Evolutionary conservation across 2,329 filamentous ascomycete species (phyloP).

Genomic region (Stachybotrys chartarum): DNA sequence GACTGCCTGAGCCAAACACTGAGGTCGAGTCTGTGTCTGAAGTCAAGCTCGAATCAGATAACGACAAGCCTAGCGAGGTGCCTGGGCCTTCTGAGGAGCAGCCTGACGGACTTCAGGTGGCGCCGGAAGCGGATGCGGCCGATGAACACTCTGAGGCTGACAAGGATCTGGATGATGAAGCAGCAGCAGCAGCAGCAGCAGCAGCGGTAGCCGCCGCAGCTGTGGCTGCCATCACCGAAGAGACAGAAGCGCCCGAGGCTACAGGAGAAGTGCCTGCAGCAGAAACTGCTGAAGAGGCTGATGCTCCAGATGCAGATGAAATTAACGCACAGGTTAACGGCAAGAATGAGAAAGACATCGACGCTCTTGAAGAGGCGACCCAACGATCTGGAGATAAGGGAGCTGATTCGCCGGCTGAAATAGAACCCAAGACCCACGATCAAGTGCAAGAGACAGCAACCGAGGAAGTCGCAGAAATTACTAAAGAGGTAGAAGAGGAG

Average conservation of each 20-base stretch:
- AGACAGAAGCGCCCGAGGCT: neutral
- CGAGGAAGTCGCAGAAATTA: neutral
- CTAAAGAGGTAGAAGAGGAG: neutral
- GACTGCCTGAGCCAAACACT: neutral
- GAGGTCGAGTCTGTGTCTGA: neutral
- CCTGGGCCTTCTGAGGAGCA: too few relatives aligned
- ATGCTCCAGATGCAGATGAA: neutral
- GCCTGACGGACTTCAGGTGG: neutral
- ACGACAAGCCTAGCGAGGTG: too few relatives aligned
- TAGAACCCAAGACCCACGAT: neutral
- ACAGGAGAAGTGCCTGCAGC: neutral
- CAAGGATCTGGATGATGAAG: neutral
- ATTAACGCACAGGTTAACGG: neutral
- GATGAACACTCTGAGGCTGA: constrained; percentile 1
- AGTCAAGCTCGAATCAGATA: too few relatives aligned
- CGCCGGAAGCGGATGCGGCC: neutral
- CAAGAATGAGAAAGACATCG: neutral
- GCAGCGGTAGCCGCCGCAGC: neutral
- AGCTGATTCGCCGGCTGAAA: neutral
- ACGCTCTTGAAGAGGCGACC: neutral
- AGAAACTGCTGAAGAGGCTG: constrained; percentile 1
- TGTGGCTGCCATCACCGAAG: neutral
- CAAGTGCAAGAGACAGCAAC: neutral
- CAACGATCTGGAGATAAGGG: neutral
- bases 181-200: constrained; percentile 1